Base-by-base conservation (phyloP, 2,329 filamentous ascomycete genomes). In the Hypoxylon sp. region DNA sequence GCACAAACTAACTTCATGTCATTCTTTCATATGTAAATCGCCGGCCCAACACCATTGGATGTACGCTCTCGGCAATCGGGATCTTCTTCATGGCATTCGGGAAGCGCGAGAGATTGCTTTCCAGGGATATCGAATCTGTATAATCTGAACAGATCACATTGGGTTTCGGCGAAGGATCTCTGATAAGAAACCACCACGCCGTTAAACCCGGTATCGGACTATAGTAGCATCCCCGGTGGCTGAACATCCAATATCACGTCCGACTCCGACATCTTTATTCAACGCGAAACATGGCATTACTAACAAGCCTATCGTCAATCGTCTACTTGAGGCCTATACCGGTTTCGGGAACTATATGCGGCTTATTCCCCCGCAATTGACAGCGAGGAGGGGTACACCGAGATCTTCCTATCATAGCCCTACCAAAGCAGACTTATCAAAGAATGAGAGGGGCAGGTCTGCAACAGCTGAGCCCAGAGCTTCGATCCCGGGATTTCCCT, bases 261-360 rank as follows among this genome's bases (percentile, higher is more conserved):
- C n/a, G n/a, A n/a, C n/a, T n/a, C n/a, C n/a, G n/a, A n/a, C n/a
- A n/a, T n/a, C n/a, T n/a, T 47, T 45, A 53, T 53, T 38, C 20
- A 47, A 32, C 41, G 52, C 37, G 17, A 15, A 47, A 32, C 41
- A 53, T 35, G 17, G 12, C 31, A 38, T 41, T 42, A 47, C 19
- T 42, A 45, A 25, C 23, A 32, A 40, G 23, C 38, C 42, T 44
- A 57, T 54, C 23, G 31, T n/a, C 19, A 25, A 40, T 34, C 16
- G 38, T 27, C 30, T 25, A 20, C 47, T 41, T 36, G 38, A 50
- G 44, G 19, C 38, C 40, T 15, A 57, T 56, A 51, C 63, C 61
- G 58, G 48, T 65, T 62, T 61, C 53, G 63, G 64, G 57, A 66
- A 66, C 44, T 62, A 50, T 35, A 66, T 43, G 57, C 61, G 56